These are phyloP conservation scores for Oryza glumipatula DNA, from an alignment of 176 grass and related monocot genomes.

Conservation along the genomic window DNA sequence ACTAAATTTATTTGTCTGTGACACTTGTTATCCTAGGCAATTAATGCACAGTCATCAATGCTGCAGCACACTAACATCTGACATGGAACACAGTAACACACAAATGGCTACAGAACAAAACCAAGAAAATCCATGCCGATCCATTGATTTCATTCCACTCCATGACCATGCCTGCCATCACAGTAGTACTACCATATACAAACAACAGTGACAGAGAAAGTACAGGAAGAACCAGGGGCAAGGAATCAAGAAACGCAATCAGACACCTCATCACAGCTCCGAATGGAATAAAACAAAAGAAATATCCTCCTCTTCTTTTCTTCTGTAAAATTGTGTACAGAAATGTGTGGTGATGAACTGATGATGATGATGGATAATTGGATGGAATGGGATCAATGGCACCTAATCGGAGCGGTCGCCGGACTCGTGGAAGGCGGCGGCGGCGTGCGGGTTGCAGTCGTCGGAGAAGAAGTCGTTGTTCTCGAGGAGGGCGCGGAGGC, in stretches of 20 bases:
- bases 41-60: too few species aligned
- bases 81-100: too few species aligned
- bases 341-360: background rate
- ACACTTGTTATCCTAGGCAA: too few species aligned
- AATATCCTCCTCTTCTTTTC: background rate
- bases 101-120: conserved; percentile 20
- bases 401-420: conserved; percentile 16
- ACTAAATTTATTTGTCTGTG: too few species aligned
- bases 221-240: background rate
- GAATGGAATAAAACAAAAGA: background rate
- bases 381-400: background rate
- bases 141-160: background rate
- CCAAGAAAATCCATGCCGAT: background rate
- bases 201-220: background rate
- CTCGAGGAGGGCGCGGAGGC: conserved; percentile 51
- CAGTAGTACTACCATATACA: background rate
- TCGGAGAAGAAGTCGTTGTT: conserved; percentile 55
- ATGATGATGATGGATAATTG: background rate
- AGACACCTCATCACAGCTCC: background rate
- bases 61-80: too few species aligned
- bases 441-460: conserved; percentile 58
- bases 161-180: background rate
- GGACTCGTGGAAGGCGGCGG: background rate
- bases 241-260: conserved; percentile 28
- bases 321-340: conserved; percentile 4